Conservation (phyloP, 257 asterid species). For the Petunia secreta region DNA sequence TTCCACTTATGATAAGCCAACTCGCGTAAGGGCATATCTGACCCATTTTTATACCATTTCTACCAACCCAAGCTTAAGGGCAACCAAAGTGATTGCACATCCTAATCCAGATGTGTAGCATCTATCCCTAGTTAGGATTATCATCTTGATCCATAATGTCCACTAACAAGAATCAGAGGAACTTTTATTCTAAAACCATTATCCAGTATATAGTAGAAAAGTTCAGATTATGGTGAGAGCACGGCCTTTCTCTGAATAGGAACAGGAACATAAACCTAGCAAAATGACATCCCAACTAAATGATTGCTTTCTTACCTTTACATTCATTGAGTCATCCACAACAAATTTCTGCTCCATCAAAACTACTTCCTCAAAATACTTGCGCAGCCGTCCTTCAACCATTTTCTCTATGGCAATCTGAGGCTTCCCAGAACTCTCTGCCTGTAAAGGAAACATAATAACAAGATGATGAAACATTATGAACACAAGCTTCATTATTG, state of each 20-base stretch:
- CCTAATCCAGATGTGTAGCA: neutral
- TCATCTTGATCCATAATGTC: constrained; percentile 12
- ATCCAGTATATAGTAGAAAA: neutral
- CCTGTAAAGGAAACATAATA: constrained; percentile 49
- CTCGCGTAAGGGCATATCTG: neutral
- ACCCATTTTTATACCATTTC: neutral
- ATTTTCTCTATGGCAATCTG: constrained; percentile 86
- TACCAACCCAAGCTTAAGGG: neutral
- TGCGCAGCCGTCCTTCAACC: constrained; percentile 93
- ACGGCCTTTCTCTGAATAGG: neutral
- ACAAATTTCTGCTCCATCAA: constrained; percentile 95
- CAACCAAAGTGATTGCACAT: neutral
- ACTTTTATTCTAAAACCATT: neutral
- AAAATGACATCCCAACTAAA: constrained; percentile 10
- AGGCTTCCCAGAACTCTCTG: constrained; percentile 87
- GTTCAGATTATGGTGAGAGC: neutral
- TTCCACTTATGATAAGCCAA: neutral
- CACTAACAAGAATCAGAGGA: neutral
- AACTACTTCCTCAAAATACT: constrained; percentile 93
- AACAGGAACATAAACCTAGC: constrained; percentile 8
- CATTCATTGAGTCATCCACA: constrained; percentile 64
- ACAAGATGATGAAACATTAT: constrained; percentile 23
- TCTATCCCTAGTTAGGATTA: neutral
- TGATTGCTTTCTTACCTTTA: constrained; percentile 52
- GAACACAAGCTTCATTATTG: constrained; percentile 22